These are phyloP conservation scores for Ceratobasidium sp. DNA, from an alignment of 1,284 basidiomycete genomes.

Conservation along the genomic window DNA sequence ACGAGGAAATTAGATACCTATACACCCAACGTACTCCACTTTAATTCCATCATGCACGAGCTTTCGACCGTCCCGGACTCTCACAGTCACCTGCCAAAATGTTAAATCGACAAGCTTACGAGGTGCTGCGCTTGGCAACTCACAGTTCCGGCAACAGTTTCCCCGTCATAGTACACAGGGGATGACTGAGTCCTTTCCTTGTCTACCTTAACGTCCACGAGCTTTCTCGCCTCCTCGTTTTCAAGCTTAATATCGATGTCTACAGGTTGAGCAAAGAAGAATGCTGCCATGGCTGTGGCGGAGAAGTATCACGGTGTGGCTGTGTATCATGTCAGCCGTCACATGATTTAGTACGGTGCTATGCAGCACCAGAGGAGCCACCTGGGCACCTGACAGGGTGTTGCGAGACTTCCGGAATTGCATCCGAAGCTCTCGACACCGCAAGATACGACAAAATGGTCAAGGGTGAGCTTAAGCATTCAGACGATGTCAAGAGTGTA, in stretches of 20 bases:
- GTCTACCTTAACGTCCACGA: constrained; percentile 62
- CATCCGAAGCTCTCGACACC: constrained; percentile 29
- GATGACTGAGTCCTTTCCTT: constrained; percentile 60
- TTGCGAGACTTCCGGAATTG: constrained; percentile 19
- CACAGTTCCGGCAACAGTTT: constrained; percentile 87
- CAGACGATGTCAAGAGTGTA: neutral
- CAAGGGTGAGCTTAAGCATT: constrained; percentile 46
- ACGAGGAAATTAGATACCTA: constrained; percentile 68
- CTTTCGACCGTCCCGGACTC: constrained; percentile 95
- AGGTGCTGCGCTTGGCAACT: constrained; percentile 51
- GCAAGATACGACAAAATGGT: constrained; percentile 46
- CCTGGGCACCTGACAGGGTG: neutral
- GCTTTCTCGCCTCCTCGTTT: constrained; percentile 87
- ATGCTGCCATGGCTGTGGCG: constrained; percentile 74
- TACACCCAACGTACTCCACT: constrained; percentile 96
- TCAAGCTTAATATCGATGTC: constrained; percentile 92
- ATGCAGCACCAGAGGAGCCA: constrained; percentile 26
- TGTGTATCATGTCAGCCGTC: constrained; percentile 7
- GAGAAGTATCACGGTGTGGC: constrained; percentile 13
- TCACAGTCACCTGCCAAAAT: constrained; percentile 76
- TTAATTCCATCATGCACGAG: constrained; percentile 96
- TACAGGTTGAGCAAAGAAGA: constrained; percentile 91
- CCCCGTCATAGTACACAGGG: constrained; percentile 96
- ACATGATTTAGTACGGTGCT: neutral
- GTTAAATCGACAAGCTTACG: neutral